These are phyloP conservation scores for Xylariomycetidae sp. DNA, from an alignment of 2,329 filamentous ascomycete species.

Conservation along the genomic window DNA sequence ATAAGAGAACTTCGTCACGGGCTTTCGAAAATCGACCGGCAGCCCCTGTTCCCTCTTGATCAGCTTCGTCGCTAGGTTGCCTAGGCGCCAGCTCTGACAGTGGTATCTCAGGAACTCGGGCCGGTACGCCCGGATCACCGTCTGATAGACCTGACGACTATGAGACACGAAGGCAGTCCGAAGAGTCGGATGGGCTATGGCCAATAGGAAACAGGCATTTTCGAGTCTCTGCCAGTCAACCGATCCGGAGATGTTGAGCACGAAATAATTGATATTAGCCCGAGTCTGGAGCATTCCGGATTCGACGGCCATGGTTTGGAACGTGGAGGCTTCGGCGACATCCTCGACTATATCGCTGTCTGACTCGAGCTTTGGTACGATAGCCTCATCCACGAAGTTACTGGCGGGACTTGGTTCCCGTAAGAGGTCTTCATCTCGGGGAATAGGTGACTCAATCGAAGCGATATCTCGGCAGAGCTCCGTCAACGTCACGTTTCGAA, in stretches of 20 bases:
- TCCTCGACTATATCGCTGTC: constrained; percentile 40
- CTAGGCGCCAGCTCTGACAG: constrained; percentile 36
- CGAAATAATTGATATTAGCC: constrained; percentile 43
- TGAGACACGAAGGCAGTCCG: constrained; percentile 49
- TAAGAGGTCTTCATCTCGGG: constrained; percentile 26
- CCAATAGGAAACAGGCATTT: constrained; percentile 40
- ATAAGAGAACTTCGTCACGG: constrained; percentile 46
- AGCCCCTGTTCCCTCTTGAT: constrained; percentile 38
- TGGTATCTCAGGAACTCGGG: constrained; percentile 40
- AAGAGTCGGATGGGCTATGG: constrained; percentile 44
- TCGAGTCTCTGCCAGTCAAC: constrained; percentile 40
- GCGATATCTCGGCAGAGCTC: constrained; percentile 37
- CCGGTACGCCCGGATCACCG: constrained; percentile 37
- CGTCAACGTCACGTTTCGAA: constrained; percentile 36
- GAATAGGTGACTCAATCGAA: constrained; percentile 15
- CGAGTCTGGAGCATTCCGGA: constrained; percentile 38
- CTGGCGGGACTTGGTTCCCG: no score
- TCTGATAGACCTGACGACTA: constrained; percentile 43
- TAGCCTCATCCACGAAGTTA: constrained; percentile 36
- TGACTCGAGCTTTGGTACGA: constrained; percentile 39
- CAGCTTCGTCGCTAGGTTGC: constrained; percentile 33
- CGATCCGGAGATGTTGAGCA: constrained; percentile 42
- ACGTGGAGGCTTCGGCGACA: constrained; percentile 42
- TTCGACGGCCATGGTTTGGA: constrained; percentile 45
- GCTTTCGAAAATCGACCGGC: constrained; percentile 36